Base-by-base conservation (phyloP, 1,284 basidiomycete genomes). In the Sporisorium exsertum region DNA sequence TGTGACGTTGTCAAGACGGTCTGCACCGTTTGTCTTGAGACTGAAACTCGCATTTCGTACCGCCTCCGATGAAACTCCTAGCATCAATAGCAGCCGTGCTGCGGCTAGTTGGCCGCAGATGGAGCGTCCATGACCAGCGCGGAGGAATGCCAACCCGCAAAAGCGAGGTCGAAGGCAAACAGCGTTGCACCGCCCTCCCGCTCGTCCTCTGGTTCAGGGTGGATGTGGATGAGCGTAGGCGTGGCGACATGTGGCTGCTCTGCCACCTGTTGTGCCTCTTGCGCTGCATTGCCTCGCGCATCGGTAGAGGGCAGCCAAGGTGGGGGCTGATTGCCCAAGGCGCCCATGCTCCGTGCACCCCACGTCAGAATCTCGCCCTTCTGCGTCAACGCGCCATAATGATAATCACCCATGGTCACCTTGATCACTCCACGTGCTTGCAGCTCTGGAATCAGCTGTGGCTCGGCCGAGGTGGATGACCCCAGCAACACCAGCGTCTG, bases 391-490 rank as follows among this genome's bases (percentile, higher is more conserved):
- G 95, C 94, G 27, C 91, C 92, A 79, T 88, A 91, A 87, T 97
- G 94, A 85, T 94, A 95, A 86, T 97, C 94, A 5, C 95, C 95
- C 51, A 94, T 88, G 10, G 91, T 91, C 61, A 95, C 91, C 61
- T 93, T 93, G 72, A 95, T 94, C 61, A 95, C 89, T 43, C 88
- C 88, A 69, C 87, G 89, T 77, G 91, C 89, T 78, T 94, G 93
- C 22, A 96, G 87, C 24, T 88, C 89, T 1, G 92, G 91, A 3
- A 92, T 88, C 67, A 93, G 87, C 35, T 88, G 88, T 2, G 93
- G 92, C 2, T 55, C 37, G 1, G 45, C 51, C 27, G 16, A 32
- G 87, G 20, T 86, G 85, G 27, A 84, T 71, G 69, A 16, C 24
- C 54, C 84, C 1, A 80, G 52, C 10, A 80, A 51, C 0, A 80